Base-by-base conservation (phyloP, 768 basidiomycete species). In the Lactarius sanguifluus region DNA sequence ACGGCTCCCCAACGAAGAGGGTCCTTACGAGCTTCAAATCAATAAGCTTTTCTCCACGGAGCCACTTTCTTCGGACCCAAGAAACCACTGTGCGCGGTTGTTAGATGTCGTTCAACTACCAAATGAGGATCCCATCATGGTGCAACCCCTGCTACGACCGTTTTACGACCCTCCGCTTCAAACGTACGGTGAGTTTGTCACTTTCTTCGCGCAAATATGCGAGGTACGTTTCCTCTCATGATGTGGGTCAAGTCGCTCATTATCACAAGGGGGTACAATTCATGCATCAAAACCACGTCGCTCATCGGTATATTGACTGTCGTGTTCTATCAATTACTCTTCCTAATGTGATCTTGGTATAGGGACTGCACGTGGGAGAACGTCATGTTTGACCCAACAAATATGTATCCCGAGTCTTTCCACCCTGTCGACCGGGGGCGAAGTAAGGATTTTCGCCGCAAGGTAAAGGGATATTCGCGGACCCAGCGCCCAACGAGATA, bases 181-280 rank as follows among this genome's bases (percentile, higher is more conserved):
- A 18, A 79, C 77, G 0, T 62, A 77, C 2, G 78, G 80, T 0
- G 80, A 81, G 67, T 74, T 71, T 1, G 58, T 80, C 0, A 74
- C 73, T 10, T 78, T 73, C 59, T 68, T 77, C n/a, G 32, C 68
- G 0, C 79, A 80, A 57, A 41, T 78, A 1, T 72, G 80, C 30
- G 79, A 80, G 72, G 80, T 77, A 23, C 4, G 66, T 50, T 5
- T n/a, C 15, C 2, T 8, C 10, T 2, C 12, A n/a, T 45, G 28
- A 16, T 23, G 15, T 2, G 5, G 12, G 16, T 32, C 9, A 38
- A 8, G 6, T 25, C 10, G 13, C 43, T 43, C 6, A 57, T 20
- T 8, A n/a, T 10, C 30, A 38, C n/a, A 1, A 69, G 61, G 62
- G 54, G 2, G 43, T 69, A 0, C 59, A 64, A 43, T 68, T 68